Evolutionary conservation across 75 land plant genomes (phyloP).

Genomic region (Pinus taeda): DNA sequence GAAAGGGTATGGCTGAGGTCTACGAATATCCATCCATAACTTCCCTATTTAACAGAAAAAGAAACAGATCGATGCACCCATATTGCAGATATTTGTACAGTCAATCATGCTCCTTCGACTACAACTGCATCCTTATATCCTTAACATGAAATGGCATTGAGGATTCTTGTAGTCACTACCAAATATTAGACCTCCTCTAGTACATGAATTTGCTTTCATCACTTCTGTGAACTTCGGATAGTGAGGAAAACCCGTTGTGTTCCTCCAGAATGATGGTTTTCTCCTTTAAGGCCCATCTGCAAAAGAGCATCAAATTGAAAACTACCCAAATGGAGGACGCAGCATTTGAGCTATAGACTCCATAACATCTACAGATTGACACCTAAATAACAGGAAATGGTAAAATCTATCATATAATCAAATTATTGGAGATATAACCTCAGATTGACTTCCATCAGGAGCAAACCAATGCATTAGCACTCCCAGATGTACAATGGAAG

Average conservation of each 20-base stretch:
- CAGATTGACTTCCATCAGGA: conserved; percentile 53
- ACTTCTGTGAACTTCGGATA: background rate
- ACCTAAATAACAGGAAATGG: background rate
- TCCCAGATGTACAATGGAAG: conserved; percentile 88
- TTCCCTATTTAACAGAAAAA: background rate
- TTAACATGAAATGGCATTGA: background rate
- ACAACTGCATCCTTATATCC: background rate
- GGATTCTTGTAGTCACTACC: background rate
- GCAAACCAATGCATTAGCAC: conserved; percentile 82
- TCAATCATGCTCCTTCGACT: background rate
- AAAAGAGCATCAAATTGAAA: background rate
- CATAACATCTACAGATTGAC: background rate
- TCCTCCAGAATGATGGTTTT: conserved; percentile 4
- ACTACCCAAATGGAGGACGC: background rate
- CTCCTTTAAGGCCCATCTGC: conserved; percentile 4
- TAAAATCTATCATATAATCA: background rate
- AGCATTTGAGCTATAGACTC: background rate
- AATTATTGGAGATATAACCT: conserved; percentile 36
- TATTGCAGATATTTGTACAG: background rate
- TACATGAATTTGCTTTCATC: conserved; percentile 4
- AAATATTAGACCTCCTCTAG: background rate
- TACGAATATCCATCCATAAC: background rate
- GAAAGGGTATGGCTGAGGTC: background rate
- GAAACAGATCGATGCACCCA: background rate
- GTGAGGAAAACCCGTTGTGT: background rate